phyloP scores from a whole-genome alignment of 2,329 filamentous ascomycete genomes.

The Cadophora sp. region DNA sequence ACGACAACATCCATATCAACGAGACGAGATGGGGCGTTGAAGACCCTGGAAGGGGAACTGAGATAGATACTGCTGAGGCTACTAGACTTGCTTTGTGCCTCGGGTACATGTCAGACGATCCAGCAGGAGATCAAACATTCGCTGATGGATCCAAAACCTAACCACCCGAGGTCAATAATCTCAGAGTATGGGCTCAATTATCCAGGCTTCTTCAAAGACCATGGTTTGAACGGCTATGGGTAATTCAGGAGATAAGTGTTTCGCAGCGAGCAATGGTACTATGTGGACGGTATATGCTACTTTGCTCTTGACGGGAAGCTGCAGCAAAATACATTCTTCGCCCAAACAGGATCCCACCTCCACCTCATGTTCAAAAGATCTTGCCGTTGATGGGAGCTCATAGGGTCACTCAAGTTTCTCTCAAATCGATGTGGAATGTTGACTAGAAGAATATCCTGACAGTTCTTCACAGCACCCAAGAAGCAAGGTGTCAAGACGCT shows the following conservation, averaged over 20 bases:
- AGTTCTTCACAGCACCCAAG: background rate
- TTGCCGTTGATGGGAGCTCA: background rate
- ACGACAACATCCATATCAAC: background rate
- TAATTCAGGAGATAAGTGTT: slow-evolving; percentile 1
- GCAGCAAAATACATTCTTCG: slow-evolving; percentile 3
- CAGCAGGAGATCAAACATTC: background rate
- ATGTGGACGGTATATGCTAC: background rate
- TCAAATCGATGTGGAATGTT: slow-evolving; percentile 2
- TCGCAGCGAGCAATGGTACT: background rate
- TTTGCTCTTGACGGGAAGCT: background rate
- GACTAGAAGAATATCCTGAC: slow-evolving; percentile 1
- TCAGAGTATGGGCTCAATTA: background rate
- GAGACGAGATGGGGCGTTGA: background rate
- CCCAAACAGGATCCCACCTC: background rate
- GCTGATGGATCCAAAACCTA: background rate
- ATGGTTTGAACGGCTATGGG: slow-evolving; percentile 1
- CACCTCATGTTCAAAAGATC: background rate
- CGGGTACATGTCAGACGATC: background rate
- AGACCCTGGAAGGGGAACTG: background rate
- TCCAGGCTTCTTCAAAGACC: background rate
- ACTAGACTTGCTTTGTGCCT: background rate
- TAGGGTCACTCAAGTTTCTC: background rate
- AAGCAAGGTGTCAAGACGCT: background rate
- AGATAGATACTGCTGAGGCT: background rate
- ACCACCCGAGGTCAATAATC: background rate